Percentiles rank a stretch among this genome's conserved stretches.
These are phyloP conservation scores for Turritis glabra DNA, from an alignment of 345 rosid genomes.

Conservation along the genomic window DNA sequence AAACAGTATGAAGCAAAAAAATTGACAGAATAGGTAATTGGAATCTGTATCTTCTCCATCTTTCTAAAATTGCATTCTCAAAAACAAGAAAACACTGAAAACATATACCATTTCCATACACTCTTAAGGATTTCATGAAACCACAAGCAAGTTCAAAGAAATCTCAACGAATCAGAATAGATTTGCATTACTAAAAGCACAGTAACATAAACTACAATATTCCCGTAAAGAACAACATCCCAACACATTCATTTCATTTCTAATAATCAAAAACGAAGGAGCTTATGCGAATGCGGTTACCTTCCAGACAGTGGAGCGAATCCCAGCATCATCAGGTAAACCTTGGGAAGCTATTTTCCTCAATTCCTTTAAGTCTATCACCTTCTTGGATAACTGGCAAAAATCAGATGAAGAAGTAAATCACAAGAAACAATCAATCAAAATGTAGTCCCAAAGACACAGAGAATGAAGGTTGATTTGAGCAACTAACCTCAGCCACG, in stretches of 20 bases:
- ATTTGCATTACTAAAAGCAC: not conserved
- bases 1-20: constrained; percentile 21
- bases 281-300: constrained; percentile 35
- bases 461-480: not conserved
- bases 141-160: not conserved
- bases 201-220: not conserved
- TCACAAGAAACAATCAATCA: constrained; percentile 1
- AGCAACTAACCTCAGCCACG: constrained; percentile 61
- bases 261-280: constrained; percentile 4
- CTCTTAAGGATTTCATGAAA: not conserved
- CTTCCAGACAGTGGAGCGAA: constrained; percentile 93
- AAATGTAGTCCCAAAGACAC: too few species aligned
- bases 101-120: not conserved
- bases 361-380: constrained; percentile 71
- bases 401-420: not conserved
- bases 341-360: constrained; percentile 86
- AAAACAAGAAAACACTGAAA: not conserved
- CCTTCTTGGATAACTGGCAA: constrained; percentile 75
- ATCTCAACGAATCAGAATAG: constrained; percentile 7
- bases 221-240: not conserved
- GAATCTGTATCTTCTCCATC: not conserved
- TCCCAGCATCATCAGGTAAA: constrained; percentile 79
- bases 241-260: not conserved
- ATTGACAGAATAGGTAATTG: not conserved
- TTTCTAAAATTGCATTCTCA: not conserved